Percentiles rank a stretch among this genome's conserved stretches.
These are phyloP conservation scores for Macroventuria anomochaeta DNA, from an alignment of 2,329 filamentous ascomycete species.

Conservation along the genomic window DNA sequence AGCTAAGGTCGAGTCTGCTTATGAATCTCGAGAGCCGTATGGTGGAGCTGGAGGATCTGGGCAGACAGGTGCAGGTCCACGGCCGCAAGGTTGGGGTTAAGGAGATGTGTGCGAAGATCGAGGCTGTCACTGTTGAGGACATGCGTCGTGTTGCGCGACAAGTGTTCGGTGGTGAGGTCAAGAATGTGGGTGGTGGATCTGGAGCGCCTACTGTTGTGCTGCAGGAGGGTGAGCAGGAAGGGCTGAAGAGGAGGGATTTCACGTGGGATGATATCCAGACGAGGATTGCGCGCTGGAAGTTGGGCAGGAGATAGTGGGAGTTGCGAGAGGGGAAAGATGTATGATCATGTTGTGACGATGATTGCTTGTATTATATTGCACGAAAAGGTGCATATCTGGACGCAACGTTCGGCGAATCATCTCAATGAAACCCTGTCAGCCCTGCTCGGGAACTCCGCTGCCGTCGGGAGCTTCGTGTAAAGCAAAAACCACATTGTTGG, in stretches of 20 bases:
- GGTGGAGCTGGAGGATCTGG: conserved; percentile 96
- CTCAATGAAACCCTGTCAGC: too few species aligned
- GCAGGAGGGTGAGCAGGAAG: conserved; percentile 83
- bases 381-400: background rate
- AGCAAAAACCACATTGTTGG: too few species aligned
- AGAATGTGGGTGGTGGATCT: conserved; percentile 77
- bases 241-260: conserved; percentile 70
- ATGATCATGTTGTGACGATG: background rate
- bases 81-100: conserved; percentile 87
- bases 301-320: conserved; percentile 63
- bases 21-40: conserved; percentile 98
- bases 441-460: too few species aligned
- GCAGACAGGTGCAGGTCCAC: conserved; percentile 95
- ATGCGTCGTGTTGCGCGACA: conserved; percentile 78
- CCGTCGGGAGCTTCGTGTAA: too few species aligned
- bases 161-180: conserved; percentile 77
- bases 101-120: conserved; percentile 91
- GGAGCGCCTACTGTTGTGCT: conserved; percentile 93
- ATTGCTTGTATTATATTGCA: conserved; percentile 3
- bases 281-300: conserved; percentile 79
- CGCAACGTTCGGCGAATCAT: too few species aligned
- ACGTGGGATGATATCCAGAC: conserved; percentile 91
- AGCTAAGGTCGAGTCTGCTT: conserved; percentile 83
- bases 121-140: conserved; percentile 79
- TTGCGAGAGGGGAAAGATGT: background rate